Evolutionary conservation across 495 filamentous ascomycete genomes (phyloP).

Genomic region (Aeminium ludgeri): DNA sequence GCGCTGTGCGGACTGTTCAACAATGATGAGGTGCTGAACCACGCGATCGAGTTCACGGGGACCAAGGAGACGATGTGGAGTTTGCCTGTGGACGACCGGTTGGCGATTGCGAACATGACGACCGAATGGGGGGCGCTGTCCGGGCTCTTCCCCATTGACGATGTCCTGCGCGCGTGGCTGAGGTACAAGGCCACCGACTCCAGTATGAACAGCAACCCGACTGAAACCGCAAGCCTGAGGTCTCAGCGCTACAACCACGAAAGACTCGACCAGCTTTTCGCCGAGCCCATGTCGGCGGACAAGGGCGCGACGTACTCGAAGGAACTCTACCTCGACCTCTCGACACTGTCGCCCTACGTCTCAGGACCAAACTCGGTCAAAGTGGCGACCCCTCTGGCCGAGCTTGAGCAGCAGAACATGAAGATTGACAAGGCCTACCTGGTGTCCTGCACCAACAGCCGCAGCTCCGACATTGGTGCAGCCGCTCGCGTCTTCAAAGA

Average conservation of each 20-base stretch:
- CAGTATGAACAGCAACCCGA: constrained; percentile 34
- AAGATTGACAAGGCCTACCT: constrained; percentile 74
- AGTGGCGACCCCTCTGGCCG: constrained; percentile 55
- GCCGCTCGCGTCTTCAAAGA: constrained; percentile 80
- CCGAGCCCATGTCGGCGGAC: constrained; percentile 51
- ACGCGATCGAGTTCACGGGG: constrained; percentile 79
- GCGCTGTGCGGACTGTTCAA: constrained; percentile 77
- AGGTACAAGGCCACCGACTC: constrained; percentile 55
- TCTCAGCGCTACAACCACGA: constrained; percentile 46
- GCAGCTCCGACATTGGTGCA: constrained; percentile 64
- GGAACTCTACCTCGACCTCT: constrained; percentile 57
- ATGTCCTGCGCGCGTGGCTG: constrained; percentile 56
- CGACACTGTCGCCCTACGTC: constrained; percentile 70
- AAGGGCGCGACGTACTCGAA: constrained; percentile 71
- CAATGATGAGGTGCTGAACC: constrained; percentile 81
- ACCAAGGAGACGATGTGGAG: constrained; percentile 60
- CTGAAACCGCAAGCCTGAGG: constrained; percentile 22
- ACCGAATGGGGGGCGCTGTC: constrained; percentile 84
- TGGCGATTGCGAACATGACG: constrained; percentile 89
- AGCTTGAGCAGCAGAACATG: constrained; percentile 59
- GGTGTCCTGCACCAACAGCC: constrained; percentile 79
- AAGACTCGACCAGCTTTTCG: constrained; percentile 53
- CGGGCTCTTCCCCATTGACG: constrained; percentile 74
- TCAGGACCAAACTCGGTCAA: constrained; percentile 90
- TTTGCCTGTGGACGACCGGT: constrained; percentile 56